Conservation (phyloP, 352 stramenopile species). For the Pythium aristosporum region DNA sequence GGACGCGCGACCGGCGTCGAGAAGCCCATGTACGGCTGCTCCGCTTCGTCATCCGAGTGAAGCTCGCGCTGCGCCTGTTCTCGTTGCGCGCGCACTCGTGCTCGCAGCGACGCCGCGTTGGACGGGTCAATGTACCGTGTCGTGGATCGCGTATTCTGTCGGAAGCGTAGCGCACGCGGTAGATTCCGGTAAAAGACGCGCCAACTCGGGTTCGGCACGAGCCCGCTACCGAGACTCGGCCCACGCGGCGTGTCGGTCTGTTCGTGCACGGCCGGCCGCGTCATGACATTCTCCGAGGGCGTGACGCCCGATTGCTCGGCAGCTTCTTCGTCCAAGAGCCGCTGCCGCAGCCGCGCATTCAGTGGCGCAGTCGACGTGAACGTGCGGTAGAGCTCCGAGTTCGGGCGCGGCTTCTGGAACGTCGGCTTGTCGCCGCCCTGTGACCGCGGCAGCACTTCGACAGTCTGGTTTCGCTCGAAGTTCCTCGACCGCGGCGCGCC, state of each 20-base stretch:
- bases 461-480: slow-evolving; percentile 75
- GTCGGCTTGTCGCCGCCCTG: slow-evolving; percentile 22
- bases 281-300: slow-evolving; percentile 18
- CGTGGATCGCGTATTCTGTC: slow-evolving; percentile 71
- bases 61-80: slow-evolving; percentile 35
- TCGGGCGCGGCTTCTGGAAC: slow-evolving; percentile 43
- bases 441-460: slow-evolving; percentile 58
- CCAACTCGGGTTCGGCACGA: slow-evolving; percentile 46
- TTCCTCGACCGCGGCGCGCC: slow-evolving; percentile 26
- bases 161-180: slow-evolving; percentile 65
- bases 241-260: slow-evolving; percentile 13
- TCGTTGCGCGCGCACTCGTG: slow-evolving; percentile 47
- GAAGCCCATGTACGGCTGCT: background rate
- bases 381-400: slow-evolving; percentile 71
- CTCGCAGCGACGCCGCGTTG: slow-evolving; percentile 61
- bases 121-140: slow-evolving; percentile 75
- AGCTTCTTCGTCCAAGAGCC: slow-evolving; percentile 51
- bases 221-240: slow-evolving; percentile 17
- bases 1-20: slow-evolving; percentile 4
- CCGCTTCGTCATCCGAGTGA: slow-evolving; percentile 4
- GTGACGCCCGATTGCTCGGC: slow-evolving; percentile 11
- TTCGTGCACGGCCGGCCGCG: slow-evolving; percentile 15
- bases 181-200: slow-evolving; percentile 62
- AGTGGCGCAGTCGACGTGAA: slow-evolving; percentile 66
- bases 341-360: slow-evolving; percentile 54